Conservation (phyloP, 2,329 filamentous ascomycete species). For the Phoma sp. region DNA sequence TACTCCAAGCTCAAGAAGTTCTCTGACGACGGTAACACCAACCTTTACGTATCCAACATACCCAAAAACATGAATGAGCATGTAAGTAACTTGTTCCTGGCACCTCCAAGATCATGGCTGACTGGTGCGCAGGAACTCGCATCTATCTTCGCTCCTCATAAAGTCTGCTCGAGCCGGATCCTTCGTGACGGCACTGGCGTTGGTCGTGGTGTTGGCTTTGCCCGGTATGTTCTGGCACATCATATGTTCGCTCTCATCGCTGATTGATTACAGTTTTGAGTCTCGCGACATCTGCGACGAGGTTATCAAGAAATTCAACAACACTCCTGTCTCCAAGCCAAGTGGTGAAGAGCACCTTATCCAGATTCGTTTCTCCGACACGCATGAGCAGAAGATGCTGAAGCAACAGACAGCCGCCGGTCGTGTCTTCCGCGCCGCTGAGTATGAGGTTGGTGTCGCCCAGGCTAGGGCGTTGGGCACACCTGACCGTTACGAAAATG, state of each 20-base stretch:
- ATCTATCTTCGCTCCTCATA: slow-evolving; percentile 79
- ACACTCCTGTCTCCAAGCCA: slow-evolving; percentile 63
- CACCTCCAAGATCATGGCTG: slow-evolving; percentile 16
- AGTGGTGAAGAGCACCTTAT: slow-evolving; percentile 78
- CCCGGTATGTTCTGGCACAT: slow-evolving; percentile 68
- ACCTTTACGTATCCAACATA: slow-evolving; percentile 97
- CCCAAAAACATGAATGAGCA: slow-evolving; percentile 91
- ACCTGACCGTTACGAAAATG: slow-evolving; percentile 45
- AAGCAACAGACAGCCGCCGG: slow-evolving; percentile 96
- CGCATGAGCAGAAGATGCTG: slow-evolving; percentile 92
- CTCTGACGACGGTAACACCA: slow-evolving; percentile 87
- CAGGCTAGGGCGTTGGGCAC: slow-evolving; percentile 46
- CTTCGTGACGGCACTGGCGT: slow-evolving; percentile 90
- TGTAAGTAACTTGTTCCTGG: slow-evolving; percentile 58
- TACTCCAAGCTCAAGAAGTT: slow-evolving; percentile 98
- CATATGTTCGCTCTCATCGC: background rate
- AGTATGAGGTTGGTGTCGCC: slow-evolving; percentile 68
- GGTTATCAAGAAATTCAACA: slow-evolving; percentile 87
- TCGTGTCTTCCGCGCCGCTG: slow-evolving; percentile 92
- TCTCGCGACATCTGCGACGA: slow-evolving; percentile 87
- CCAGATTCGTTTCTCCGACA: slow-evolving; percentile 96
- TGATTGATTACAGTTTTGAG: slow-evolving; percentile 75
- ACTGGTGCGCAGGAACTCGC: slow-evolving; percentile 69
- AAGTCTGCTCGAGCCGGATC: slow-evolving; percentile 92
- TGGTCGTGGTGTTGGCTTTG: slow-evolving; percentile 96